A percentile compares a stretch with the other conserved stretches of the same genome.
Evolutionary conservation across 371 early-diverging fungal genomes (phyloP).

Genomic region (Apophysomyces sp.): DNA sequence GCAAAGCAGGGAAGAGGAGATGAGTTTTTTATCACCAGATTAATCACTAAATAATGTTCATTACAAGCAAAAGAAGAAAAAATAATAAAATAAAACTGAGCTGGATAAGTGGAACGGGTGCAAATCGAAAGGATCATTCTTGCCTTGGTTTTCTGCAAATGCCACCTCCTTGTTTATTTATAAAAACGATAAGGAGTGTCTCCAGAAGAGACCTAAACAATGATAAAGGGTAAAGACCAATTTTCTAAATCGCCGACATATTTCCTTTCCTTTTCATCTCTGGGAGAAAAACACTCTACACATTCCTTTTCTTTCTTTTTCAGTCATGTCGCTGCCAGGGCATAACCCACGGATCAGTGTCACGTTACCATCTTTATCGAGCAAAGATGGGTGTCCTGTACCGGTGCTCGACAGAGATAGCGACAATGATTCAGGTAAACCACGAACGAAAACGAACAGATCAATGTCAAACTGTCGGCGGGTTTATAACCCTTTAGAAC

Average conservation of each 20-base stretch:
- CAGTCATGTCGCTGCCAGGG: not conserved
- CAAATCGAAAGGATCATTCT: too few relatives aligned
- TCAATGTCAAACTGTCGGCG: not conserved
- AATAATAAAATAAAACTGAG: too few relatives aligned
- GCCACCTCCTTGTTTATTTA: not conserved
- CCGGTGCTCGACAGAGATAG: not conserved
- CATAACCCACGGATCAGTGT: constrained; percentile 1
- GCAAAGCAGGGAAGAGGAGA: too few relatives aligned
- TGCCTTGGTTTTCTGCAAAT: not conserved
- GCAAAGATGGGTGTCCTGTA: not conserved
- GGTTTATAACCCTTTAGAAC: not conserved
- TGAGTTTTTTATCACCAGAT: too few relatives aligned
- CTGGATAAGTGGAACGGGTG: too few relatives aligned
- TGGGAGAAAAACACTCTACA: not conserved
- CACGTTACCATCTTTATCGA: not conserved
- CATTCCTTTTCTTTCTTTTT: not conserved
- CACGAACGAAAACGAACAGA: not conserved
- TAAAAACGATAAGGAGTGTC: not conserved
- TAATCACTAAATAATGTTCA: too few relatives aligned
- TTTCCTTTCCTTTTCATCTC: not conserved
- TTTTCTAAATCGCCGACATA: constrained; percentile 3
- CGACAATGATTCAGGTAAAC: not conserved
- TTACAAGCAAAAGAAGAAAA: too few relatives aligned
- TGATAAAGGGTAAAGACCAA: not conserved
- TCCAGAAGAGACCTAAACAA: not conserved